Evolutionary conservation across 345 rosid genomes (phyloP).

Genomic region (Syzygium aromaticum): DNA sequence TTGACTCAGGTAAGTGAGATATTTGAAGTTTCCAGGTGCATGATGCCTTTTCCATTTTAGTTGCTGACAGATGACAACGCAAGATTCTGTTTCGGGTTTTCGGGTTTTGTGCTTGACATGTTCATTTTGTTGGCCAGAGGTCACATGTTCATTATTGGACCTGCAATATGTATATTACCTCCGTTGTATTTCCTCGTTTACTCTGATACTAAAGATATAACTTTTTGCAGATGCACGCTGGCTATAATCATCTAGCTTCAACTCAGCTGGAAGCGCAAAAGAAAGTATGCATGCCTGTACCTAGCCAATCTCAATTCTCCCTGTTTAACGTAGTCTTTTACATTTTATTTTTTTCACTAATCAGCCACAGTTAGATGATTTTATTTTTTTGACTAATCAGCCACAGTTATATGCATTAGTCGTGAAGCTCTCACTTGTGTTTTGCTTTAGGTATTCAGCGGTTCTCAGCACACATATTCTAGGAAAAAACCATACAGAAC

Average conservation of each 20-base stretch:
- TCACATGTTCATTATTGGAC: not conserved
- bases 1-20: not conserved
- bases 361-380: too few species aligned
- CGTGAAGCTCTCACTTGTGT: not conserved
- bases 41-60: not conserved
- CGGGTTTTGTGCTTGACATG: not conserved
- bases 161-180: not conserved
- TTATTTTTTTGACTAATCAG: not conserved
- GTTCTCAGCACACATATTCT: not conserved
- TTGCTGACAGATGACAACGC: not conserved
- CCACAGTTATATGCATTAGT: not conserved
- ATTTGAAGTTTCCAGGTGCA: not conserved
- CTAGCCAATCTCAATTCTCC: not conserved
- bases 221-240: constrained; percentile 54
- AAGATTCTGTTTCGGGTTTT: not conserved
- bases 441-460: not conserved
- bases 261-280: constrained; percentile 72
- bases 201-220: not conserved
- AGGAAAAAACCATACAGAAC: not conserved
- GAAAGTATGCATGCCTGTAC: constrained; percentile 43
- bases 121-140: not conserved
- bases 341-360: not conserved
- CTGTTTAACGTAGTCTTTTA: not conserved
- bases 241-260: constrained; percentile 81
- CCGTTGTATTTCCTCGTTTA: not conserved